A percentile compares a stretch with the other conserved stretches of the same genome.
Evolutionary conservation across 331 rosid genomes (phyloP).

Genomic region (Malus hybrid): DNA sequence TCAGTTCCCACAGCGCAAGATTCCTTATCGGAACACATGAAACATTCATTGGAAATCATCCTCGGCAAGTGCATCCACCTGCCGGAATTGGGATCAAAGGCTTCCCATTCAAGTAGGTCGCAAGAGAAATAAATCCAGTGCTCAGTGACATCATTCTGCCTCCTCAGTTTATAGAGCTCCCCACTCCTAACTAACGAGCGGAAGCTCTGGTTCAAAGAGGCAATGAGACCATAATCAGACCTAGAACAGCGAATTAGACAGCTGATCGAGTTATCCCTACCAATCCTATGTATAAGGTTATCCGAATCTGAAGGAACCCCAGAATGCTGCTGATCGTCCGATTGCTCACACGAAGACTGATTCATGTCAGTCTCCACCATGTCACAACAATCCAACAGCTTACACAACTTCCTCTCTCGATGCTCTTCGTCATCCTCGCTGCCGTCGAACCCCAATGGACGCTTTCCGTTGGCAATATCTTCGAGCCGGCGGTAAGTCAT

Average conservation of each 20-base stretch:
- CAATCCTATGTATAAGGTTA: conserved; percentile 39
- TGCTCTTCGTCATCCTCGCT: conserved; percentile 33
- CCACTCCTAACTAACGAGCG: conserved; percentile 56
- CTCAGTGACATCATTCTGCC: conserved; percentile 55
- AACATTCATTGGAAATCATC: conserved; percentile 82
- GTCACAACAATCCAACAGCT: conserved; percentile 32
- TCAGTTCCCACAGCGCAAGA: conserved; percentile 96
- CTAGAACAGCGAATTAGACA: conserved; percentile 78
- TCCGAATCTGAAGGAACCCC: conserved; percentile 38
- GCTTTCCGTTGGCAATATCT: conserved; percentile 42
- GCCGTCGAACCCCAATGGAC: conserved; percentile 32
- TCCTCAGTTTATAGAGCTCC: conserved; percentile 71
- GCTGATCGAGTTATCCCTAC: conserved; percentile 67
- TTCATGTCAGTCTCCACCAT: conserved; percentile 16
- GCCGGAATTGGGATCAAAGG: conserved; percentile 62
- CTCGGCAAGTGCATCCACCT: conserved; percentile 89
- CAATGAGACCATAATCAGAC: conserved; percentile 74
- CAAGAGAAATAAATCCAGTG: conserved; percentile 91
- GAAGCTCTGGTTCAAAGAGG: conserved; percentile 61
- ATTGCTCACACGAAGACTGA: conserved; percentile 20
- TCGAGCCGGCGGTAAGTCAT: conserved; percentile 44
- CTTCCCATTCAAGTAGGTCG: conserved; percentile 82
- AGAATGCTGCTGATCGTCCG: conserved; percentile 17
- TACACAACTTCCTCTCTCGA: conserved; percentile 37
- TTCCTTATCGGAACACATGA: conserved; percentile 86